Evolutionary conservation across 768 basidiomycete species (phyloP).

Genomic region (Rhodosporidiobolus odoratus): DNA sequence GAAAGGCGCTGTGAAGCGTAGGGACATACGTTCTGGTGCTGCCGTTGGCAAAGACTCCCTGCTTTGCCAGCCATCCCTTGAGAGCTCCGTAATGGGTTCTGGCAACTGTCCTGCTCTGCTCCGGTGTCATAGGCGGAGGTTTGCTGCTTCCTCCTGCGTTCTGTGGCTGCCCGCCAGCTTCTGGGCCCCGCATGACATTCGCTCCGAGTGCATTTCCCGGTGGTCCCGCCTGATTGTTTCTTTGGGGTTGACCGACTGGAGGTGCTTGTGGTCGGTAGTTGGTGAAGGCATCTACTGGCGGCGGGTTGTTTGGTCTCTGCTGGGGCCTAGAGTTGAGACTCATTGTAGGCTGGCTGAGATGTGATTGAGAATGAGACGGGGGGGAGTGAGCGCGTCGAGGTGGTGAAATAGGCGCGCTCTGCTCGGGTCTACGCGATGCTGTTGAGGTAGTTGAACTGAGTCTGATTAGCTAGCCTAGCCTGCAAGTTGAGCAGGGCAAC

Average conservation of each 20-base stretch:
- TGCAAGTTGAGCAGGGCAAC: too few relatives aligned
- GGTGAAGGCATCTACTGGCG: slow-evolving; percentile 1
- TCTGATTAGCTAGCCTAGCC: too few relatives aligned
- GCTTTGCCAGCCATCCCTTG: slow-evolving; percentile 21
- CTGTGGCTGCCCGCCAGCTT: background rate
- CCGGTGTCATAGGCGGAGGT: slow-evolving; percentile 18
- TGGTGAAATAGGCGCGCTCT: too few relatives aligned
- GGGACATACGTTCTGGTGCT: slow-evolving; percentile 6
- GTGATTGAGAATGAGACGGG: background rate
- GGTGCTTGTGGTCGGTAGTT: background rate
- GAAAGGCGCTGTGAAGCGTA: background rate
- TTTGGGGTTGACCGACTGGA: background rate
- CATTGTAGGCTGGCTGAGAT: background rate
- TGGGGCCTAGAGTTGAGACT: background rate
- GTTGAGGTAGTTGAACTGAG: too few relatives aligned
- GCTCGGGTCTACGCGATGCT: too few relatives aligned
- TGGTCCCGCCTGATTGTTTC: background rate
- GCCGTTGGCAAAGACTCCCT: slow-evolving; percentile 14
- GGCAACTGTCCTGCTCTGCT: slow-evolving; percentile 21
- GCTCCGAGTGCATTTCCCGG: background rate
- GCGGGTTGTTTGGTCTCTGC: background rate
- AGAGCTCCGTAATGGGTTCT: slow-evolving; percentile 26
- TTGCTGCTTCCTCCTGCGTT: background rate
- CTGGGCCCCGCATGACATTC: too few relatives aligned
- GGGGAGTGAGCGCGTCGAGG: background rate